Base-by-base conservation (phyloP, 2,329 filamentous ascomycete genomes). In the Ascochyta rabiei region DNA sequence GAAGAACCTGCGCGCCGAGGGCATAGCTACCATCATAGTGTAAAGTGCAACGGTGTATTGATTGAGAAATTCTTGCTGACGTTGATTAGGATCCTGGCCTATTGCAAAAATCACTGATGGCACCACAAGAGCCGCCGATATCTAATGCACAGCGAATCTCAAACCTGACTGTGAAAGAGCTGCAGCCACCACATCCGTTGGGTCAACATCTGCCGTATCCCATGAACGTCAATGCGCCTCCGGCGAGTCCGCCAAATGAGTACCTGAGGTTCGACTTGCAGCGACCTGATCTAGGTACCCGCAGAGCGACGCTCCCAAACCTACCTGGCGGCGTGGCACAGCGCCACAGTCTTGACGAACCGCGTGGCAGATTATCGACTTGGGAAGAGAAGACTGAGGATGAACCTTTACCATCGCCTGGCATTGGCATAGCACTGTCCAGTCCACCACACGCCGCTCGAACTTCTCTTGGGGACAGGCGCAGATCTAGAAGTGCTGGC, bases 151-250 rank as follows among this genome's bases (percentile, higher is more conserved):
- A 66, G 28, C 67, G 71, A n/a, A 73, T 75, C 50, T 75, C 72
- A 4, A 67, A 72, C 42, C 44, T 75, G n/a, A 63, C 68, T 6
- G 64, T 74, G 21, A 58, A 67, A 48, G 71, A 73, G 51, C 50
- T 69, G 38, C 42, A 67, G 45, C 71, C 71, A 30, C 62, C 74
- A 50, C 71, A 75, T 53, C 72, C 73, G 8, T 56, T 74, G 10
- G 70, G 68, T 24, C 66, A 68, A 39, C 71, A 74, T 38, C 65
- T 76, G 8, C 74, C 74, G 0, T 76, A 74, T 45, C 74, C 74
- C 1, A 76, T 76, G 74, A 76, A 76, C 40, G 72, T 76, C 38
- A 76, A 76, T 49, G 73, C 73, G 8, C 72, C 74, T 16, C 68
- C 71, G 48, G 56, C 62, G 8, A 75, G 70, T 53, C 71, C 73